phyloP scores from a whole-genome alignment of 2,329 filamentous ascomycete species.

The Talaromyces sp. region DNA sequence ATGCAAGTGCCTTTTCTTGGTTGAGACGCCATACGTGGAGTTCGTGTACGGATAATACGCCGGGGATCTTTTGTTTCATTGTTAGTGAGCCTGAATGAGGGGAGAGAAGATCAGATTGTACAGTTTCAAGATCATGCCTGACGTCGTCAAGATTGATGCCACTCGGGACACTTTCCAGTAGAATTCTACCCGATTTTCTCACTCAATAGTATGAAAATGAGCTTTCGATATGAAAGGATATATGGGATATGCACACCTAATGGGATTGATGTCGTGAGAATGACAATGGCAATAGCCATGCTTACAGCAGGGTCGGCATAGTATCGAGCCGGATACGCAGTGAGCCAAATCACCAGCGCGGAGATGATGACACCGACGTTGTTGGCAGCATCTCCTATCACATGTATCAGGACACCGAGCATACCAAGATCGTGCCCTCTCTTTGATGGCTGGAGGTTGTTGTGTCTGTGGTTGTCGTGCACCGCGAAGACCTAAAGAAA shows the following conservation, averaged over 20 bases:
- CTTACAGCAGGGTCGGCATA: constrained; percentile 70
- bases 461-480: constrained; percentile 14
- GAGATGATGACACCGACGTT: constrained; percentile 72
- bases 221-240: not conserved
- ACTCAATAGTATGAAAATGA: constrained; percentile 21
- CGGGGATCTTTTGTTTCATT: constrained; percentile 37
- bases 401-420: constrained; percentile 66
- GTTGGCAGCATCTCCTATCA: constrained; percentile 69
- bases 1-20: constrained; percentile 66
- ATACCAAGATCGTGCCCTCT: constrained; percentile 59
- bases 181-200: constrained; percentile 52
- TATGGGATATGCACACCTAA: constrained; percentile 38
- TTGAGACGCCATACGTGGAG: constrained; percentile 73
- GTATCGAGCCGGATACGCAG: constrained; percentile 55
- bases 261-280: constrained; percentile 61
- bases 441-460: constrained; percentile 1
- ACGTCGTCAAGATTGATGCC: constrained; percentile 61
- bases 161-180: constrained; percentile 63
- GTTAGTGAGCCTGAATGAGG: not conserved
- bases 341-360: constrained; percentile 66
- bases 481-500: not conserved
- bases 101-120: constrained; percentile 27
- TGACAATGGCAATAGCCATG: constrained; percentile 67
- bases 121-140: constrained; percentile 65
- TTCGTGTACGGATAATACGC: constrained; percentile 65